These are phyloP conservation scores for Syzygium aromaticum DNA, from an alignment of 345 rosid genomes.

Conservation along the genomic window DNA sequence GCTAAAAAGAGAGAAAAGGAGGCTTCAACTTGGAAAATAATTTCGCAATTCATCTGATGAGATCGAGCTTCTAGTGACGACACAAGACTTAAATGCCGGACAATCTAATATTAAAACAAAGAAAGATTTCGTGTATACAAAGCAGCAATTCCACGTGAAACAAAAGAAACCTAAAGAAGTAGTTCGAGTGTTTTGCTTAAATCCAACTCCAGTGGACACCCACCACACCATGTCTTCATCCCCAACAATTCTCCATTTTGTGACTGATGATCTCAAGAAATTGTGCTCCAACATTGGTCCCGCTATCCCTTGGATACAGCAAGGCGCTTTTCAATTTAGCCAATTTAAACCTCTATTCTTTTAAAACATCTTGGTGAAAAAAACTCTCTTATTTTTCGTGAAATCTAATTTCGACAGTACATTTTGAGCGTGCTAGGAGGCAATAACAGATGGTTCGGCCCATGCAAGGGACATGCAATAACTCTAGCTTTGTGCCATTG, in stretches of 20 bases:
- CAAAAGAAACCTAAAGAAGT: not conserved
- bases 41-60: too few relatives aligned
- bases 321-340: not conserved
- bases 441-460: fast-evolving
- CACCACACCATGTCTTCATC: not conserved
- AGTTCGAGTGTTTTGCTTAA: not conserved
- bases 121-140: not conserved
- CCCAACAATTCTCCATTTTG: not conserved
- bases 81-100: not conserved
- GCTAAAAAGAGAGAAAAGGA: too few relatives aligned
- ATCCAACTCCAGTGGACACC: not conserved
- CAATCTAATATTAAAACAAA: not conserved
- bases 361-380: not conserved
- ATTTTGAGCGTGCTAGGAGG: fast-evolving
- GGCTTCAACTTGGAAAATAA: too few relatives aligned
- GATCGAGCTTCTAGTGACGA: not conserved
- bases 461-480: not conserved
- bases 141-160: not conserved
- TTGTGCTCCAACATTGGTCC: not conserved
- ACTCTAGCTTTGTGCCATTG: not conserved
- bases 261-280: not conserved
- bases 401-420: not conserved
- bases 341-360: not conserved
- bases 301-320: not conserved
- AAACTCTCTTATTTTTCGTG: fast-evolving